Conservation (phyloP, 1,284 basidiomycete species). For the Grifola frondosa region DNA sequence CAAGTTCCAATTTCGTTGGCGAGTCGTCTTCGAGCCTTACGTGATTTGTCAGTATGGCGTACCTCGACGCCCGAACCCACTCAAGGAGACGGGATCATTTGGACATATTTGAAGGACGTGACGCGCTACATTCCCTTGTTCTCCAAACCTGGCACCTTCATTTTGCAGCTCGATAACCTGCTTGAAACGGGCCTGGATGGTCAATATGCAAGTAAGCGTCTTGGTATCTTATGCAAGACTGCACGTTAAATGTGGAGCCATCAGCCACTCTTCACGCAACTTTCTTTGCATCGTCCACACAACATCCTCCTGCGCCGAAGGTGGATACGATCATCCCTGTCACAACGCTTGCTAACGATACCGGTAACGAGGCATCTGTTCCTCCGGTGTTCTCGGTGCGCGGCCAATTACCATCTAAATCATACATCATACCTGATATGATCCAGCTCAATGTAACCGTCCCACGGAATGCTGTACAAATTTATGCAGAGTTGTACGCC, state of each 20-base stretch:
- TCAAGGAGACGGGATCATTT: constrained; percentile 65
- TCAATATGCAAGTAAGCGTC: constrained; percentile 60
- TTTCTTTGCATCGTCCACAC: constrained; percentile 59
- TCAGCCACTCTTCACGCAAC: constrained; percentile 68
- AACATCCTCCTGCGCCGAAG: constrained; percentile 56
- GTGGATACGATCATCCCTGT: constrained; percentile 69
- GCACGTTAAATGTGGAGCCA: not conserved
- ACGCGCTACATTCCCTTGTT: constrained; percentile 73
- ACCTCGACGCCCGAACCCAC: constrained; percentile 80
- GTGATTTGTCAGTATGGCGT: constrained; percentile 55
- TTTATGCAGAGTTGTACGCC: constrained; percentile 71
- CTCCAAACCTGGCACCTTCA: constrained; percentile 61
- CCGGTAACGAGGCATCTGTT: constrained; percentile 68
- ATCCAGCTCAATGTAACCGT: constrained; percentile 64
- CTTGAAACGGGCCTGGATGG: constrained; percentile 58
- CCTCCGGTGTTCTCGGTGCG: constrained; percentile 70
- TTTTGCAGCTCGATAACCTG: constrained; percentile 72
- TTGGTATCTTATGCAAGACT: not conserved
- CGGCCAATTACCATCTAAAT: not conserved
- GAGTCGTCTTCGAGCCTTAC: not conserved
- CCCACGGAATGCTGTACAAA: constrained; percentile 63
- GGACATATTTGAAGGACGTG: constrained; percentile 78
- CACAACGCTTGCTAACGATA: constrained; percentile 58
- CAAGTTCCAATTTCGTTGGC: constrained; percentile 39
- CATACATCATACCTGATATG: not conserved